Evolutionary conservation across 805 yeast genomes (phyloP).

Genomic region (Peterozyma xylosa): DNA sequence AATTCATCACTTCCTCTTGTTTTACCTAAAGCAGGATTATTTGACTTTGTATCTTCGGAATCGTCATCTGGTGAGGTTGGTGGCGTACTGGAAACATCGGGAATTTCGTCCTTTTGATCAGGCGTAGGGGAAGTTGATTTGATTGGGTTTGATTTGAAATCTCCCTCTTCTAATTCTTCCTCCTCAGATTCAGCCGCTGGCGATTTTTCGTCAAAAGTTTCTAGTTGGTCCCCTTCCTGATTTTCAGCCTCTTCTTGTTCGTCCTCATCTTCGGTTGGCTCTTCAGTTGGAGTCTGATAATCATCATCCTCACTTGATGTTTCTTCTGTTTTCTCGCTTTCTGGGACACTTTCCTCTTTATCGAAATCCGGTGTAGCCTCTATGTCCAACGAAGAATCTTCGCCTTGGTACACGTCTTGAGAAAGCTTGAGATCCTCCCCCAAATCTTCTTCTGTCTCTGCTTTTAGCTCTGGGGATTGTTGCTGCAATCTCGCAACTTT

Average conservation of each 20-base stretch:
- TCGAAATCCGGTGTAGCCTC: background rate
- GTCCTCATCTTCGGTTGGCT: conserved; percentile 14
- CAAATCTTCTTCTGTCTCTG: conserved; percentile 10
- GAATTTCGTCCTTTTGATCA: conserved; percentile 15
- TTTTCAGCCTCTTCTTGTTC: conserved; percentile 16
- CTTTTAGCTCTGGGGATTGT: conserved; percentile 5
- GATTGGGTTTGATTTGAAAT: background rate
- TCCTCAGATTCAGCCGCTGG: conserved; percentile 10
- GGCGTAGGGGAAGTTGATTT: conserved; percentile 1
- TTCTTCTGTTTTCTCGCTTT: background rate
- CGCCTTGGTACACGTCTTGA: background rate
- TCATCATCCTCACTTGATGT: conserved; percentile 14
- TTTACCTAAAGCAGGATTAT: conserved; percentile 9
- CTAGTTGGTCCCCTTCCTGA: conserved; percentile 6
- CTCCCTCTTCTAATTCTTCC: conserved; percentile 8
- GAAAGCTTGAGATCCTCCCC: conserved; percentile 10
- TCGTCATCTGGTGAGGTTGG: conserved; percentile 24
- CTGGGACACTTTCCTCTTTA: background rate
- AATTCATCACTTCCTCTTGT: conserved; percentile 27
- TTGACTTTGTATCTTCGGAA: conserved; percentile 19
- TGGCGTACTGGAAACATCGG: conserved; percentile 21
- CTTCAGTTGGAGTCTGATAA: conserved; percentile 22
- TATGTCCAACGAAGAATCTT: conserved; percentile 1
- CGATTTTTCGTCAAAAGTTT: conserved; percentile 1
- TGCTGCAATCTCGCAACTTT: conserved; percentile 18